Percentiles rank a stretch among this genome's conserved stretches.
Evolutionary conservation across 1,284 basidiomycete genomes (phyloP).

Genomic region (Amylostereum areolatum): DNA sequence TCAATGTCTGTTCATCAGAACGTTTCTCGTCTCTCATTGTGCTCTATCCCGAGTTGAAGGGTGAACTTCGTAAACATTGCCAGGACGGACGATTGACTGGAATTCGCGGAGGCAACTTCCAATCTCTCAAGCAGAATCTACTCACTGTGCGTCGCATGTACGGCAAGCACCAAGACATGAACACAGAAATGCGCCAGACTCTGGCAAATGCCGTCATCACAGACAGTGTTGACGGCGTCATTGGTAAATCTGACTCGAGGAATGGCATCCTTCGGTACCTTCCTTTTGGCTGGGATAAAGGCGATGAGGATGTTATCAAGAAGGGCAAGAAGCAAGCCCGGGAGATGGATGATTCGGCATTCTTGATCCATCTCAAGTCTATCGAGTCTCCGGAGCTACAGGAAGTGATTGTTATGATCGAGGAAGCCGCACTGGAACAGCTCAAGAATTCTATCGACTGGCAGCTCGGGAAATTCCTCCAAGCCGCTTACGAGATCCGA

Average conservation of each 20-base stretch:
- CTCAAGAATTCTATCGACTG: background rate
- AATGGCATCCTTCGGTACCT: too few relatives aligned
- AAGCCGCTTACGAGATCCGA: background rate
- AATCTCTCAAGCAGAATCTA: background rate
- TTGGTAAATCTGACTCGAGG: too few relatives aligned
- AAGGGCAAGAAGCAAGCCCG: conserved; percentile 1
- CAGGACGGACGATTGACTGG: too few relatives aligned
- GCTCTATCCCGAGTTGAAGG: too few relatives aligned
- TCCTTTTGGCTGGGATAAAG: background rate
- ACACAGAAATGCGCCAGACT: background rate
- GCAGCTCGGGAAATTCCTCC: background rate
- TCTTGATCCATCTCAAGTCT: background rate
- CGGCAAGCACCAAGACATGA: background rate
- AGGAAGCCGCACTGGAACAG: too few relatives aligned
- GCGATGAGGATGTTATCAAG: background rate
- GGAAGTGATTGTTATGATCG: too few relatives aligned
- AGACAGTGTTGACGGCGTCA: background rate
- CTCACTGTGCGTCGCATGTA: background rate
- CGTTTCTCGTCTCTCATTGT: too few relatives aligned
- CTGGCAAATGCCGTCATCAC: background rate
- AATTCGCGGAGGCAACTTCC: background rate
- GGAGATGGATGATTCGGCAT: background rate
- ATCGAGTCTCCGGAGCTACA: too few relatives aligned
- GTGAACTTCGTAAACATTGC: too few relatives aligned
- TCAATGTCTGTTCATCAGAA: too few relatives aligned